Evolutionary conservation across 2,329 filamentous ascomycete species (phyloP), one percentile per base, ranked within the genome.

Genomic region (Diaporthe vexans): DNA sequence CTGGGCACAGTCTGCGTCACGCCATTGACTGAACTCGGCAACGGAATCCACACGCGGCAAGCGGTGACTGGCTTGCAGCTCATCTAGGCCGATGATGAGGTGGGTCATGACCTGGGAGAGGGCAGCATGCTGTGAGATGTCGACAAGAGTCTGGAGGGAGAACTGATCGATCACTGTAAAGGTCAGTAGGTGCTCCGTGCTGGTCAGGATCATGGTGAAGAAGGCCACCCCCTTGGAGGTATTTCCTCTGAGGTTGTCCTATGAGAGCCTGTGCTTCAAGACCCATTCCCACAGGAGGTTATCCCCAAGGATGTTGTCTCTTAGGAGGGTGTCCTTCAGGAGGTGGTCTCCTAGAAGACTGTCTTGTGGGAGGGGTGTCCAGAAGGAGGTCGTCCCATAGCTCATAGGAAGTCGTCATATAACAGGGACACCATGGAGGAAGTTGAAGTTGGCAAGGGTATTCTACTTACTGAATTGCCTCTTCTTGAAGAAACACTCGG

Each of bases 401-500:
- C n/a, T n/a, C n/a, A 40, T 40, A 40, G 37, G 37, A 40, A 4
- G 37, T 40, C 10, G 11, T 40, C 37, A 3, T 13, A 13, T 13
- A 40, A 7, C 11, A 40, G 37, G 37, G 37, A 40, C 37, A 40
- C 2, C 11, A 13, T 13, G 37, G 37, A 13, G 37, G 37, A 40
- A 11, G 11, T 40, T 43, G 40, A 4, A 43, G 19, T 5, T 43
- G 29, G 6, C 15, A 65, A 13, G 37, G 2, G 5, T 10, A 7
- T 46, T 3, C 7, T 37, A 21, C 74, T 48, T 59, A 76, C 91
- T 93, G 77, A 85, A 94, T 78, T 93, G 91, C 78, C 88, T 90
- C 80, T 90, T 91, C 68, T 83, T 85, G 81, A 94, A 94, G 84
- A 92, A 94, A 76, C 92, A 91, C 33, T 83, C 83, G 37, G 87